Evolutionary conservation across 2,329 filamentous ascomycete species (phyloP).

Genomic region (Pseudogymnoascus verrucosus): DNA sequence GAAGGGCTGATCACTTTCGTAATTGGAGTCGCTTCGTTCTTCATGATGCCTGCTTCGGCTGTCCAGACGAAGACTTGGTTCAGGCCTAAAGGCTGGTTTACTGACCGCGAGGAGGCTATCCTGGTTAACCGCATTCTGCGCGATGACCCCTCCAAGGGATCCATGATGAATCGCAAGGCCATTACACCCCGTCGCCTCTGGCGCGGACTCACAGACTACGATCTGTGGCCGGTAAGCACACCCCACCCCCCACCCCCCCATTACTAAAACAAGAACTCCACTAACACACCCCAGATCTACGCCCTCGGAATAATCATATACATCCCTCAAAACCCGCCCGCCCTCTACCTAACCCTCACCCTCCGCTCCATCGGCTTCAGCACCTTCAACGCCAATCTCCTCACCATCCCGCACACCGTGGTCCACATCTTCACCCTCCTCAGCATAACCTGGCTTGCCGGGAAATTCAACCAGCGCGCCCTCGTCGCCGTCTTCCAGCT

Average conservation of each 20-base stretch:
- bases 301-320: slow-evolving; percentile 41
- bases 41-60: slow-evolving; percentile 53
- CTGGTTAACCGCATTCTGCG: slow-evolving; percentile 54
- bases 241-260: slow-evolving; percentile 29
- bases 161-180: slow-evolving; percentile 53
- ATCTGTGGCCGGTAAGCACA: slow-evolving; percentile 44
- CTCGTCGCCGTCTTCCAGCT: slow-evolving; percentile 30
- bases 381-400: slow-evolving; percentile 37
- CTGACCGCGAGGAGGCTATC: slow-evolving; percentile 55
- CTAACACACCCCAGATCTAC: slow-evolving; percentile 27
- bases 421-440: slow-evolving; percentile 38
- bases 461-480: slow-evolving; percentile 32
- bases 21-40: slow-evolving; percentile 44
- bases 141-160: slow-evolving; percentile 42
- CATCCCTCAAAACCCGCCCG: slow-evolving; percentile 41
- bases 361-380: slow-evolving; percentile 29
- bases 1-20: slow-evolving; percentile 47
- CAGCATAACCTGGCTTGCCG: slow-evolving; percentile 38
- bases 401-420: slow-evolving; percentile 38
- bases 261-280: neutral
- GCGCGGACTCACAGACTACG: slow-evolving; percentile 48
- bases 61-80: slow-evolving; percentile 49
- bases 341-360: slow-evolving; percentile 46
- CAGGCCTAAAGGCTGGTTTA: slow-evolving; percentile 57
- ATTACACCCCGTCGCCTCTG: slow-evolving; percentile 44